These are phyloP conservation scores for Chaetomidium leptoderma DNA, from an alignment of 495 filamentous ascomycete species.

Conservation along the genomic window DNA sequence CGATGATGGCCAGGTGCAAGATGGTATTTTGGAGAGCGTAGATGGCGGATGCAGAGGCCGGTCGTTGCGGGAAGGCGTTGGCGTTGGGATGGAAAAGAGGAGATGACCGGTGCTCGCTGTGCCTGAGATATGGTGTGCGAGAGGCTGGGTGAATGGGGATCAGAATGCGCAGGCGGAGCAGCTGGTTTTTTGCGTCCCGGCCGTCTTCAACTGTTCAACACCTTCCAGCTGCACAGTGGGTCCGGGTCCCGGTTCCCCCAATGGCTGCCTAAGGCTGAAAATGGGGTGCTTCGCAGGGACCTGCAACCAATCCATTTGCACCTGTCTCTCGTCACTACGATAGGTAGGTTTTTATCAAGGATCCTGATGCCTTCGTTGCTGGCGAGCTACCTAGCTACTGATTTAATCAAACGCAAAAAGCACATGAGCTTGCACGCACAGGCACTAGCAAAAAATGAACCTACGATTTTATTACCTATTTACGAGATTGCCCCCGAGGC, in stretches of 20 bases:
- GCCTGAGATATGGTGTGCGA: conserved; percentile 26
- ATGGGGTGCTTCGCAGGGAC: no score
- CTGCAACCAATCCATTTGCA: background rate
- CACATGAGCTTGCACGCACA: no score
- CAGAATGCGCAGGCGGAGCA: conserved; percentile 27
- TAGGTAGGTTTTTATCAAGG: no score
- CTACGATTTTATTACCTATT: background rate
- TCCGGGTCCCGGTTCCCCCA: background rate
- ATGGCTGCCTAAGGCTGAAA: conserved; percentile 17
- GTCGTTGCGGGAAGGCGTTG: conserved; percentile 8
- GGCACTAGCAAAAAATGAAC: no score
- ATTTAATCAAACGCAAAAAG: no score
- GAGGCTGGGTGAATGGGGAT: conserved; percentile 31
- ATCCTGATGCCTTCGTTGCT: no score
- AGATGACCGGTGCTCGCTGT: conserved; percentile 26
- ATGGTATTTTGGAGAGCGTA: background rate
- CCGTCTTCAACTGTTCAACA: conserved; percentile 26
- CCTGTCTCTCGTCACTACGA: no score
- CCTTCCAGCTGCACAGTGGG: conserved; percentile 15
- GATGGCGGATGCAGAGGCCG: conserved; percentile 7
- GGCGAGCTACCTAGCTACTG: no score
- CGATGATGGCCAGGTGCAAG: background rate
- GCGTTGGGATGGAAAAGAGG: conserved; percentile 14
- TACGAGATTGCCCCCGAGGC: background rate
- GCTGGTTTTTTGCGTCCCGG: conserved; percentile 14